Conservation (phyloP, 1,284 basidiomycete species). For the Cutaneotrichosporon sp. region DNA sequence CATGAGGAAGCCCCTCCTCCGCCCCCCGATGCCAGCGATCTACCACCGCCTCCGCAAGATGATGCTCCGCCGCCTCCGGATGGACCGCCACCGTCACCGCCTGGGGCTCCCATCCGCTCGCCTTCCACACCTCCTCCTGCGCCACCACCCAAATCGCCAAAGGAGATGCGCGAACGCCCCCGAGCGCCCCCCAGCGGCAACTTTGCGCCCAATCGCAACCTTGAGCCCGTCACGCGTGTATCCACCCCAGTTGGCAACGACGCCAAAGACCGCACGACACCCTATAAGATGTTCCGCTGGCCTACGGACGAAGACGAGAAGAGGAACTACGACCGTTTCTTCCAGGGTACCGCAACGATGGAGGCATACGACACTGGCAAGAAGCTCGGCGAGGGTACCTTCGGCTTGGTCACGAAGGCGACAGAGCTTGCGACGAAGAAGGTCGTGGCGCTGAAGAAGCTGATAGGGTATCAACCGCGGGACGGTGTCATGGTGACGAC, state of each 20-base stretch:
- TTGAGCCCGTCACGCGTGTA: slow-evolving; percentile 28
- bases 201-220: slow-evolving; percentile 41
- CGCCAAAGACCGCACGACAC: slow-evolving; percentile 5
- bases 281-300: slow-evolving; percentile 35
- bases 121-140: slow-evolving; percentile 14
- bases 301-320: slow-evolving; percentile 63
- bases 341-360: slow-evolving; percentile 71
- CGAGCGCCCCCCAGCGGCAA: slow-evolving; percentile 32
- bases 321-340: slow-evolving; percentile 60
- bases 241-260: slow-evolving; percentile 18
- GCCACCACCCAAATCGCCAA: slow-evolving; percentile 5
- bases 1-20: no score
- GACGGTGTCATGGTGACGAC: slow-evolving; percentile 90
- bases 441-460: slow-evolving; percentile 74
- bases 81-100: slow-evolving; percentile 19
- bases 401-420: slow-evolving; percentile 89
- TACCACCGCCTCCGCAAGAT: no score
- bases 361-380: slow-evolving; percentile 73
- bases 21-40: no score
- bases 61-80: slow-evolving; percentile 14
- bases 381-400: slow-evolving; percentile 91
- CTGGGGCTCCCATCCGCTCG: not conserved
- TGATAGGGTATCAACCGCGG: slow-evolving; percentile 90
- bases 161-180: not conserved
- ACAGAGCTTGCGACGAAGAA: slow-evolving; percentile 59